Percentiles rank a stretch among this genome's conserved stretches.
phyloP scores from a whole-genome alignment of 306 rosid species.

The Cajanus cajan region DNA sequence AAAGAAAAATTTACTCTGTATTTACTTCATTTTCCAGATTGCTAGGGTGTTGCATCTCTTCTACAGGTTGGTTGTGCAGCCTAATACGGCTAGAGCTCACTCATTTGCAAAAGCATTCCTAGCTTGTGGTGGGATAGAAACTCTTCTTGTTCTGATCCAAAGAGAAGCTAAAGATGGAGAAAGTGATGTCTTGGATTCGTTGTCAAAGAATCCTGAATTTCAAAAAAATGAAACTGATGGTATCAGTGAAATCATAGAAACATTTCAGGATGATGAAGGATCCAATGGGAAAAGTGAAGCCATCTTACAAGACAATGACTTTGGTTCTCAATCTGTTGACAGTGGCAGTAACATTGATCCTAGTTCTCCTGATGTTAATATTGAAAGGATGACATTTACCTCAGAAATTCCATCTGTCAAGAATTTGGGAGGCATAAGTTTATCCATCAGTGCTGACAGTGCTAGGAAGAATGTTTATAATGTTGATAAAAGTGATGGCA shows the following conservation, averaged over 20 bases:
- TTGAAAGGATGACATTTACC: constrained; percentile 52
- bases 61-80: constrained; percentile 91
- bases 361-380: constrained; percentile 44
- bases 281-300: constrained; percentile 44
- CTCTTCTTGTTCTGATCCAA: constrained; percentile 89
- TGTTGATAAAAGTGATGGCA: constrained; percentile 82
- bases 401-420: constrained; percentile 54
- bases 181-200: constrained; percentile 48
- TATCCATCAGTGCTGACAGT: constrained; percentile 87
- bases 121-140: constrained; percentile 87
- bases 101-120: constrained; percentile 88
- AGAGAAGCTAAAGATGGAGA: constrained; percentile 90
- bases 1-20: constrained; percentile 25
- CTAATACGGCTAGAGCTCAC: constrained; percentile 78
- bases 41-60: constrained; percentile 90
- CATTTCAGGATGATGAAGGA: constrained; percentile 45
- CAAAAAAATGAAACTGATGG: constrained; percentile 40
- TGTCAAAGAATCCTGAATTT: constrained; percentile 36
- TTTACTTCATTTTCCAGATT: constrained; percentile 59
- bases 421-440: constrained; percentile 92
- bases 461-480: constrained; percentile 96
- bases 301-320: constrained; percentile 44
- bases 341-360: constrained; percentile 40
- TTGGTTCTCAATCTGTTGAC: constrained; percentile 49
- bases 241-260: constrained; percentile 40